Percentiles rank a stretch among this genome's conserved stretches.
Conservation (phyloP, 1,139 yeast genomes). For the Saccharomycopsis hybrid region DNA sequence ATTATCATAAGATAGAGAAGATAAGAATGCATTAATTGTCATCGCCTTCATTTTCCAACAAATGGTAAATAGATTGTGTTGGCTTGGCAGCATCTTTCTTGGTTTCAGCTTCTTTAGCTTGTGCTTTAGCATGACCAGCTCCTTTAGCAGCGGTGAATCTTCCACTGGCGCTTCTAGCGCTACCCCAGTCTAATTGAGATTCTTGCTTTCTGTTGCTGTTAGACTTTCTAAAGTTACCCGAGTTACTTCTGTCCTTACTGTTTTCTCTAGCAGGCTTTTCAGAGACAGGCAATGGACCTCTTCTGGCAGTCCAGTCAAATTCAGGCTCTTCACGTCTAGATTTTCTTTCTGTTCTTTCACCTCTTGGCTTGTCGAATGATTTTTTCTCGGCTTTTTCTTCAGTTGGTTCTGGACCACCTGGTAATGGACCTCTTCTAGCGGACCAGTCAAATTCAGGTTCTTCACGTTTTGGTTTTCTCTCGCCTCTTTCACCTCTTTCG, state of each 20-base stretch:
- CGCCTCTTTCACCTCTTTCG: constrained; percentile 21
- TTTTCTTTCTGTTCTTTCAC: constrained; percentile 26
- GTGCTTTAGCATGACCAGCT: background rate
- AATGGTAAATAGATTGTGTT: constrained; percentile 10
- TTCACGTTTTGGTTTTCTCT: constrained; percentile 37
- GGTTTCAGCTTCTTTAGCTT: background rate
- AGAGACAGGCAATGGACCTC: constrained; percentile 29
- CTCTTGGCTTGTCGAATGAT: constrained; percentile 22
- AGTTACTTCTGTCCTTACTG: constrained; percentile 24
- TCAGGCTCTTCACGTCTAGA: constrained; percentile 42
- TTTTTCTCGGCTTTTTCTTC: constrained; percentile 24
- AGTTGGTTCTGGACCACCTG: background rate
- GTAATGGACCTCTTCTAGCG: constrained; percentile 23
- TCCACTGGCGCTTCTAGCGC: constrained; percentile 19
- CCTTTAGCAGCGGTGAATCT: background rate
- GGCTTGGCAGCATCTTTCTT: constrained; percentile 5
- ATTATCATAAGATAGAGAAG: too few species aligned
- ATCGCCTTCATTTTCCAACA: constrained; percentile 45
- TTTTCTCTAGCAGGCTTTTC: constrained; percentile 31
- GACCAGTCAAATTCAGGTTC: constrained; percentile 49
- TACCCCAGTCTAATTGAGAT: constrained; percentile 13
- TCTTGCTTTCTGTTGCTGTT: constrained; percentile 17
- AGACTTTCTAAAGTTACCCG: background rate
- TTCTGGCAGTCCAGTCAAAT: constrained; percentile 40
- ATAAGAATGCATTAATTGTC: too few species aligned